A percentile compares a stretch with the other conserved stretches of the same genome.
These are phyloP conservation scores for Diaporthe humulicola DNA, from an alignment of 2,329 filamentous ascomycete species.

Conservation along the genomic window DNA sequence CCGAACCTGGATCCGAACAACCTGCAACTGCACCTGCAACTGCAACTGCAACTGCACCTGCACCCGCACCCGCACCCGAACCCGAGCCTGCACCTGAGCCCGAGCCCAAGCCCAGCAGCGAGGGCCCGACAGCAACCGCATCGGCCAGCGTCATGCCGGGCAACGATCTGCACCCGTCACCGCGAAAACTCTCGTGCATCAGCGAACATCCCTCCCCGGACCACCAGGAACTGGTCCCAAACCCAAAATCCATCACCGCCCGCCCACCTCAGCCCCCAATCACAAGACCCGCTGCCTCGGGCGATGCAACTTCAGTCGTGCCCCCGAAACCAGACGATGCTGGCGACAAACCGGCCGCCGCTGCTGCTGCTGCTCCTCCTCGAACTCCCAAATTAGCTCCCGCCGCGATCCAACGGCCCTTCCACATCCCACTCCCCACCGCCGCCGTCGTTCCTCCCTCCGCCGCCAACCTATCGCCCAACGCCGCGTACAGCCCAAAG, in stretches of 20 bases:
- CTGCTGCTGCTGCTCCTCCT: slow-evolving; percentile 43
- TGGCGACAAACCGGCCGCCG: slow-evolving; percentile 37
- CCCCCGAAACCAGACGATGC: slow-evolving; percentile 24
- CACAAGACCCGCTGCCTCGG: slow-evolving; percentile 13
- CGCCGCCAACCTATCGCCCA: slow-evolving; percentile 41
- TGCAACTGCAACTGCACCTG: no score
- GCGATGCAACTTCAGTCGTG: slow-evolving; percentile 19
- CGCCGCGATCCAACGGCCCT: slow-evolving; percentile 20
- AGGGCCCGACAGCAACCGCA: slow-evolving; percentile 41
- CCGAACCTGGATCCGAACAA: neutral
- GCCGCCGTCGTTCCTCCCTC: slow-evolving; percentile 34
- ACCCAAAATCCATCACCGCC: slow-evolving; percentile 20
- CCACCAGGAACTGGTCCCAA: slow-evolving; percentile 24
- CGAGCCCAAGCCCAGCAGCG: slow-evolving; percentile 34
- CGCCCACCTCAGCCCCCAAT: slow-evolving; percentile 33
- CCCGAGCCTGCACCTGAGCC: neutral
- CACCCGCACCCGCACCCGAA: slow-evolving; percentile 32
- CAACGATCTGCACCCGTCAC: slow-evolving; percentile 52
- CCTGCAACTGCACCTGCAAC: slow-evolving; percentile 28
- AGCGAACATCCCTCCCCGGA: slow-evolving; percentile 48
- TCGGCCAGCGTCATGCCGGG: slow-evolving; percentile 41
- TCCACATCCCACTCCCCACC: slow-evolving; percentile 35
- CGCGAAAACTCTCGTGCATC: slow-evolving; percentile 50
- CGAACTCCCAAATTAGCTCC: slow-evolving; percentile 34
- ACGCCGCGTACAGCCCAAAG: slow-evolving; percentile 40